Percentiles rank a stretch among this genome's conserved stretches.
phyloP scores from a whole-genome alignment of 129 eudicot genomes.

The Escallonia herrerae region DNA sequence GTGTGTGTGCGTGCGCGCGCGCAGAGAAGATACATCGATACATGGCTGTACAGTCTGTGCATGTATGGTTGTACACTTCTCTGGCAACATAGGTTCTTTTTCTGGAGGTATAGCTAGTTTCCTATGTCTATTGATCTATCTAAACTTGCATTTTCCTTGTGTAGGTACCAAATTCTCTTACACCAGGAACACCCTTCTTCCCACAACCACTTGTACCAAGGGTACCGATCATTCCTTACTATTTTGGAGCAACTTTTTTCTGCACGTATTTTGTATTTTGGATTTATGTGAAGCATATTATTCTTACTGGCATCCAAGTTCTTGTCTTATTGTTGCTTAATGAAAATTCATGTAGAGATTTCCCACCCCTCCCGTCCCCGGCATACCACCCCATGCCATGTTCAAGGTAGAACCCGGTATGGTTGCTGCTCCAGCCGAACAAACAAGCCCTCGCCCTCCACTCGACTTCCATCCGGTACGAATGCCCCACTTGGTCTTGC shows the following conservation, averaged over 20 bases:
- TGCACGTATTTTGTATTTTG: not conserved
- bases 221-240: conserved; percentile 27
- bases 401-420: conserved; percentile 44
- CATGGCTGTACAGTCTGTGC: too few species aligned
- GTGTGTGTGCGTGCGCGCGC: too few species aligned
- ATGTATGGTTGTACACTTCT: too few species aligned
- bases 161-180: conserved; percentile 21
- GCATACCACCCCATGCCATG: conserved; percentile 74
- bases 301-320: not conserved
- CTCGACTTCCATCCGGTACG: conserved; percentile 79
- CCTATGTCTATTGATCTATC: not conserved
- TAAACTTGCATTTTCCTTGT: not conserved
- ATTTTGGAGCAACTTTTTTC: too few species aligned
- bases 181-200: conserved; percentile 48
- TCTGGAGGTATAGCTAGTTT: not conserved
- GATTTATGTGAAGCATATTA: not conserved
- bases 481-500: not conserved
- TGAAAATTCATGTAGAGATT: conserved; percentile 50
- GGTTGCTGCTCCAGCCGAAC: conserved; percentile 17
- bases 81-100: too few species aligned
- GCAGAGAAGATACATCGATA: too few species aligned
- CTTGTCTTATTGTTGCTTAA: not conserved
- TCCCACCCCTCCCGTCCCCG: conserved; percentile 55
- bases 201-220: conserved; percentile 50
- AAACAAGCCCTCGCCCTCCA: conserved; percentile 41